These are phyloP conservation scores for Fusarium humuli DNA, from an alignment of 2,329 filamentous ascomycete species.

Conservation along the genomic window DNA sequence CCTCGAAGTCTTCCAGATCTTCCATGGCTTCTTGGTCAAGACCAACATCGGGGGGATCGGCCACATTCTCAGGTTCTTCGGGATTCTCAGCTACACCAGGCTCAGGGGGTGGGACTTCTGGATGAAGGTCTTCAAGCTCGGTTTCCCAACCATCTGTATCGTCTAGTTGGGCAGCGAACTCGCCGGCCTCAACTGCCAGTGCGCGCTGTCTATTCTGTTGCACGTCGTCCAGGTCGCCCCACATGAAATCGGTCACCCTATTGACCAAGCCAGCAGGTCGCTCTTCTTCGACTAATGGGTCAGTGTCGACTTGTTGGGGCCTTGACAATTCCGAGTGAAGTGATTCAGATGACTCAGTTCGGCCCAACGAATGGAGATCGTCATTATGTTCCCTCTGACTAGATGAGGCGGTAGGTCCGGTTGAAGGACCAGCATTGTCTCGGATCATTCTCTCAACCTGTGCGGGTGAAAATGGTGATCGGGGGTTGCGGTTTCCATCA, in stretches of 20 bases:
- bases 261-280: constrained; percentile 44
- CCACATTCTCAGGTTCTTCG: constrained; percentile 61
- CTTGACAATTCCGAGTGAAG: constrained; percentile 5
- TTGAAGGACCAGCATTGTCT: constrained; percentile 2
- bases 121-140: constrained; percentile 50
- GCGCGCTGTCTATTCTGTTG: constrained; percentile 51
- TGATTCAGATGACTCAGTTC: neutral
- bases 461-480: constrained; percentile 1
- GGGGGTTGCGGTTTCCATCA: neutral
- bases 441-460: neutral
- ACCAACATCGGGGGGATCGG: constrained; percentile 73
- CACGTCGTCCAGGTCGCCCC: constrained; percentile 63
- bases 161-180: constrained; percentile 52
- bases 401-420: neutral
- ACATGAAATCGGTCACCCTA: constrained; percentile 69
- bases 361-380: constrained; percentile 11
- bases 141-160: constrained; percentile 52
- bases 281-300: constrained; percentile 30
- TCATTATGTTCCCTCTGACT: constrained; percentile 5
- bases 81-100: constrained; percentile 41
- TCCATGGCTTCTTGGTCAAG: constrained; percentile 82
- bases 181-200: constrained; percentile 52
- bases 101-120: constrained; percentile 50
- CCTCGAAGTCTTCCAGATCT: constrained; percentile 94
- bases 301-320: constrained; percentile 10